A percentile compares a stretch with the other conserved stretches of the same genome.
Conservation (phyloP, 225 moss, liverwort and hornwort genomes). For the Physcomitrium patens region DNA sequence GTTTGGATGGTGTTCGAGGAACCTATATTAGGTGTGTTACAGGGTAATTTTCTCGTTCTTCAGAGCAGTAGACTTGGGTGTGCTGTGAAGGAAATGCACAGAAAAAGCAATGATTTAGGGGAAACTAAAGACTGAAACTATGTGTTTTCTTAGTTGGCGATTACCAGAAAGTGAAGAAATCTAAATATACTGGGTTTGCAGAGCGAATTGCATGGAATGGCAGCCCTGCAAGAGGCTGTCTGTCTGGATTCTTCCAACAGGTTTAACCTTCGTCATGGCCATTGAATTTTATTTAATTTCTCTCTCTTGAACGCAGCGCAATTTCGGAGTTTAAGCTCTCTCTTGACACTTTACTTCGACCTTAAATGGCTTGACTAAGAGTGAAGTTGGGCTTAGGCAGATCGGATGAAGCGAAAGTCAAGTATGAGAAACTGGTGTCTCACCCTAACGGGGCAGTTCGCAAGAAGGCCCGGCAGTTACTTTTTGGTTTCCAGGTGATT, state of each 20-base stretch:
- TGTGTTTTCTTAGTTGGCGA: background rate
- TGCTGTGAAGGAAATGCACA: background rate
- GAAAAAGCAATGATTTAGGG: background rate
- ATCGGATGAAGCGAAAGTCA: conserved; percentile 76
- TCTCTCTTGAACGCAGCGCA: background rate
- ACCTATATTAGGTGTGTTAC: conserved; percentile 3
- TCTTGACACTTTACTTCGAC: background rate
- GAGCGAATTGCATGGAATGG: conserved; percentile 79
- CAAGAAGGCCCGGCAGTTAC: conserved; percentile 82
- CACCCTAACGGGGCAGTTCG: conserved; percentile 72
- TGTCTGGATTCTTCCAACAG: conserved; percentile 90
- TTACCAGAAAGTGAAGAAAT: background rate
- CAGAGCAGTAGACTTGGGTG: conserved; percentile 18
- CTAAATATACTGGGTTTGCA: conserved; percentile 38
- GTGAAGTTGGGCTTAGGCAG: conserved; percentile 55
- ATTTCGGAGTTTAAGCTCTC: conserved; percentile 11
- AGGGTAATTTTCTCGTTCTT: conserved; percentile 6
- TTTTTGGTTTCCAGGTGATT: conserved; percentile 86
- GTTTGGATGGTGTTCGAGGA: conserved; percentile 2
- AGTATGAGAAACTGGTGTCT: conserved; percentile 83
- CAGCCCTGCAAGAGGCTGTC: conserved; percentile 81
- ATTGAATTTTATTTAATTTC: background rate
- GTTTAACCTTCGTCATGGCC: conserved; percentile 44
- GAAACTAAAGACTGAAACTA: no score
- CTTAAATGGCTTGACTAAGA: conserved; percentile 31